A percentile compares a stretch with the other conserved stretches of the same genome.
Evolutionary conservation across 179 eudicot species (phyloP).

Genomic region (Patellifolia procumbens): DNA sequence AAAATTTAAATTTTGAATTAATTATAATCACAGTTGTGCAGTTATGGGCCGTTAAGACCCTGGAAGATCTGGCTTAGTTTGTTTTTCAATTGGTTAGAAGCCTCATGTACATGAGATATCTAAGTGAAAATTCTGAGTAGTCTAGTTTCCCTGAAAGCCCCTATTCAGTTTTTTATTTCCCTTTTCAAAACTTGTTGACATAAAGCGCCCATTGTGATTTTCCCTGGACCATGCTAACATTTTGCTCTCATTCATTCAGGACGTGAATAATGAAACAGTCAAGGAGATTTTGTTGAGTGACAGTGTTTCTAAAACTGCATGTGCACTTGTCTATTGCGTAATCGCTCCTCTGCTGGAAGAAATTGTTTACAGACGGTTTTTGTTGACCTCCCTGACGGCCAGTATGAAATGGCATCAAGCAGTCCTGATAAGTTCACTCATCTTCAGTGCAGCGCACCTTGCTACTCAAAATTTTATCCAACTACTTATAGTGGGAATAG

Average conservation of each 20-base stretch:
- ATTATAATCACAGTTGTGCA: no score
- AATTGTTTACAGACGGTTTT: constrained; percentile 69
- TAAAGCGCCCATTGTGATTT: no score
- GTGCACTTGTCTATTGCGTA: constrained; percentile 62
- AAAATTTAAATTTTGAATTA: no score
- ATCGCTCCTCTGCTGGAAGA: constrained; percentile 80
- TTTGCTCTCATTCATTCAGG: constrained; percentile 37
- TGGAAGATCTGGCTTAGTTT: not conserved
- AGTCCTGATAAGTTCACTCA: constrained; percentile 61
- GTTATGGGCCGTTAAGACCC: no score
- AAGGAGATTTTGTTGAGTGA: constrained; percentile 68
- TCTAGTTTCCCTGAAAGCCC: not conserved
- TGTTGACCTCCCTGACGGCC: constrained; percentile 59
- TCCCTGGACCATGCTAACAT: no score
- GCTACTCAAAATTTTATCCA: constrained; percentile 70
- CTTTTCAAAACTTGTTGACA: no score
- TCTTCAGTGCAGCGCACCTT: constrained; percentile 77
- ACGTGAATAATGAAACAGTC: constrained; percentile 55
- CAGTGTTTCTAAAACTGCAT: constrained; percentile 40
- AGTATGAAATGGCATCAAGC: constrained; percentile 71
- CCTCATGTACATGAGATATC: not conserved
- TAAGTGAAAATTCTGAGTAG: not conserved
- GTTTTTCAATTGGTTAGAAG: not conserved
- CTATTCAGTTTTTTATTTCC: no score
- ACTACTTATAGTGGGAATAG: constrained; percentile 52